Conservation (phyloP, 106 monocot species). For the Agapanthus africanus region DNA sequence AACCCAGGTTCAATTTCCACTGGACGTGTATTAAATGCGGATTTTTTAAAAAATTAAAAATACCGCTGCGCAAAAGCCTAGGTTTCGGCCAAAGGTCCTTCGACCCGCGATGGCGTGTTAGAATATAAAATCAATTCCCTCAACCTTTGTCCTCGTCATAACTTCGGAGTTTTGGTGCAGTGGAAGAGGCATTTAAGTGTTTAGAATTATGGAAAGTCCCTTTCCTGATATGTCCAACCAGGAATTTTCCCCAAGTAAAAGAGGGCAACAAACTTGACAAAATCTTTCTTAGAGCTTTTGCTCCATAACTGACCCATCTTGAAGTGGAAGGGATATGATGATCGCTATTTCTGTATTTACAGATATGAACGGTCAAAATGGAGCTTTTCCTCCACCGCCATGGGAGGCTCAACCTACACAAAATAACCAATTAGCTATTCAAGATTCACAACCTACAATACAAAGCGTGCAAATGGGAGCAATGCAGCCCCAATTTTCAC, state of each 20-base stretch:
- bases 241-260: not conserved
- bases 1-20: no score
- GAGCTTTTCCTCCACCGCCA: conserved; percentile 67
- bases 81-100: no score
- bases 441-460: conserved; percentile 1
- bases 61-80: no score
- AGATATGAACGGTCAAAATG: conserved; percentile 44
- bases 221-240: not conserved
- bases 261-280: not conserved
- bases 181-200: no score
- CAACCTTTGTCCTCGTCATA: no score
- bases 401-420: conserved; percentile 60
- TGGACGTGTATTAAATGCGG: no score
- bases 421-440: conserved; percentile 12
- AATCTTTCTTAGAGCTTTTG: no score
- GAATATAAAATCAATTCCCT: no score
- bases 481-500: conserved; percentile 19
- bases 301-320: not conserved
- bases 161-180: no score
- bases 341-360: conserved; percentile 3
- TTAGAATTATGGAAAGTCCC: not conserved
- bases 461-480: conserved; percentile 23
- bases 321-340: no score
- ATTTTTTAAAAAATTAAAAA: no score
- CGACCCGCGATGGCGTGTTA: no score